Base-by-base conservation (phyloP, 2,329 filamentous ascomycete species). In the Penicillium sp. region DNA sequence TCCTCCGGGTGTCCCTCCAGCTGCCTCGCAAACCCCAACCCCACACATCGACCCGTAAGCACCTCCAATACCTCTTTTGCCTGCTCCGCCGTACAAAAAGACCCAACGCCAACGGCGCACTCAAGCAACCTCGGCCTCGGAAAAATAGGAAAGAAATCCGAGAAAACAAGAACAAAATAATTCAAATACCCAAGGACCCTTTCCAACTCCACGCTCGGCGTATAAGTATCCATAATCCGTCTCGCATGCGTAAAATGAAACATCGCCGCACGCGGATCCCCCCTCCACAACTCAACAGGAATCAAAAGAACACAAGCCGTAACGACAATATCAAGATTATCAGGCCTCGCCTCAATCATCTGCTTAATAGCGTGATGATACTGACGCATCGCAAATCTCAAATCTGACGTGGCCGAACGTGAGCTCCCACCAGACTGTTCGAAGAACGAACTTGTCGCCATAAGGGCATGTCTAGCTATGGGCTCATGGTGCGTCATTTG, bases 71-170 rank as follows among this genome's bases (percentile, higher is more conserved):
- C 8, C 5, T 35, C 27, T n/a, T 26, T 48, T 4, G 18, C 29
- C 8, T 48, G 7, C 2, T 14, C 18, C 11, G n/a, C 9, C 15
- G 25, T 26, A 1, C 6, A 7, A 26, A 48, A 48, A 7, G 9
- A 8, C 22, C 12, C 18, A 48, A 33, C 45, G 2, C 27, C 12
- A 6, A 18, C 14, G 7, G 9, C 8, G n/a, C 6, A 48, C 15
- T 26, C 18, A 22, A 6, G 14, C 4, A 23, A 11, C 2, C 31
- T 33, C 18, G 20, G 29, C 3, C 18, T 27, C 6, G 31, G 31
- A 27, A 58, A 7, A 64, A 66, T 47, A 67, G 64, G 63, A 58
- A 59, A 46, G 58, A 20, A n/a, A 15, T 49, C 26, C 25, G 47
- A 29, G 44, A 44, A 23, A 25, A 29, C 20, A 31, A 49, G 22